Percentiles rank a stretch among this genome's conserved stretches.
phyloP scores from a whole-genome alignment of 768 basidiomycete species.

The Panaeolus cyanescens region DNA sequence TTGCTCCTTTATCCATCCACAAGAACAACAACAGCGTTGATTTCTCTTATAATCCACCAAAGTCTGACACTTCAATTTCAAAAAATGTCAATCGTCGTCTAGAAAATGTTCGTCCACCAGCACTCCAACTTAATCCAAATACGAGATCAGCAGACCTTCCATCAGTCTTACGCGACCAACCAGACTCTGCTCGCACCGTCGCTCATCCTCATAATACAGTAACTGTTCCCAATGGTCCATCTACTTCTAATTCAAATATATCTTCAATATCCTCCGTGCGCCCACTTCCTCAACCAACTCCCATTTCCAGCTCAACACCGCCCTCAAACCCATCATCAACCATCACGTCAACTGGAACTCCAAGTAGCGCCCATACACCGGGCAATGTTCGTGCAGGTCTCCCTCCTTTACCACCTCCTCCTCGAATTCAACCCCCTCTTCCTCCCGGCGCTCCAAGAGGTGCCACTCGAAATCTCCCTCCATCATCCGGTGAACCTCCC shows the following conservation, averaged over 20 bases:
- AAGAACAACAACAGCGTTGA: conserved; percentile 13
- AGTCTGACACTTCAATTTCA: not conserved
- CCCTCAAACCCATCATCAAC: conserved; percentile 29
- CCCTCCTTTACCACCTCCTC: conserved; percentile 71
- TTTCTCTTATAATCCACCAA: conserved; percentile 1
- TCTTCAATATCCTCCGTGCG: conserved; percentile 29
- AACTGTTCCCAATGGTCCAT: conserved; percentile 31
- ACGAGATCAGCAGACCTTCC: conserved; percentile 65
- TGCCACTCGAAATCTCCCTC: conserved; percentile 58
- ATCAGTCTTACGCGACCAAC: conserved; percentile 66
- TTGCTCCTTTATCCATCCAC: conserved; percentile 11
- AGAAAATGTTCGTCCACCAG: conserved; percentile 73
- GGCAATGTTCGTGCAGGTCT: conserved; percentile 47
- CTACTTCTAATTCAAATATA: conserved; percentile 27
- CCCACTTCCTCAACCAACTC: conserved; percentile 46
- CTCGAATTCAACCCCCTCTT: conserved; percentile 65
- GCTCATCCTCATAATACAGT: conserved; percentile 18
- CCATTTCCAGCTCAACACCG: conserved; percentile 20
- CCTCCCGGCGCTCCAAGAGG: conserved; percentile 36
- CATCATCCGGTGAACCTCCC: conserved; percentile 46
- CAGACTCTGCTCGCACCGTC: conserved; percentile 52
- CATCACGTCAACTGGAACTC: conserved; percentile 24
- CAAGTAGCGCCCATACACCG: conserved; percentile 32
- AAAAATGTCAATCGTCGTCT: conserved; percentile 41
- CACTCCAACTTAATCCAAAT: conserved; percentile 68